Evolutionary conservation across 345 rosid genomes (phyloP), one percentile per base, ranked within the genome.

Genomic region (Clausena lansium): DNA sequence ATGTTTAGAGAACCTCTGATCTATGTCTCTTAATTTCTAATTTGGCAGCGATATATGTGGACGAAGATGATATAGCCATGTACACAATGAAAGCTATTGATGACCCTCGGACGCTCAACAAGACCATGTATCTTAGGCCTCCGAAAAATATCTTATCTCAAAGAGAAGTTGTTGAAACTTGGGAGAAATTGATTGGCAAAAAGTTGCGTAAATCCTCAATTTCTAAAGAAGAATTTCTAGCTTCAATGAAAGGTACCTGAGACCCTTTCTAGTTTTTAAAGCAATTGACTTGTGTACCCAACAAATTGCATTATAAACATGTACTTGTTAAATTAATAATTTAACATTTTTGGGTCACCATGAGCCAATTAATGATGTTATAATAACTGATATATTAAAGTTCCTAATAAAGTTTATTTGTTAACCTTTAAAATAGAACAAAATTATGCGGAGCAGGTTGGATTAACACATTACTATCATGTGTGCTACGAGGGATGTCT

Each of bases 401-500:
- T 13, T 45, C 50, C 50, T 45, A 3, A 45, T 45, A 45, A 45
- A 11, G 50, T 45, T 11, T 45, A 45, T 45, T 45, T 13, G 50
- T 45, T 45, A 13, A 45, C 9, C 2, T 19, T 65, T 9, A 9
- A 2, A 24, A 70, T 47, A 85, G 87, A 61, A 1, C 80, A 78
- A 77, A 74, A 67, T n/a, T 85, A 87, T 61, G 88, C 76, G 25
- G 82, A 83, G 55, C 92, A 86, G 80, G 83, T 86, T 6, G 92
- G 90, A 0, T 36, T 85, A 81, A 78, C 68, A 7, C 91, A 88
- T 85, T 86, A 86, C 77, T 87, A 90, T 69, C 92, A 90, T 67
- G 88, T 90, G 8, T 87, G 78, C 69, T 90, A 83, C 52, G 89
- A 88, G 76, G 94, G 94, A 60, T 90, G 94, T 38, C 87, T 90